phyloP scores from a whole-genome alignment of 768 basidiomycete genomes.

The Melanogaster broomeanus region DNA sequence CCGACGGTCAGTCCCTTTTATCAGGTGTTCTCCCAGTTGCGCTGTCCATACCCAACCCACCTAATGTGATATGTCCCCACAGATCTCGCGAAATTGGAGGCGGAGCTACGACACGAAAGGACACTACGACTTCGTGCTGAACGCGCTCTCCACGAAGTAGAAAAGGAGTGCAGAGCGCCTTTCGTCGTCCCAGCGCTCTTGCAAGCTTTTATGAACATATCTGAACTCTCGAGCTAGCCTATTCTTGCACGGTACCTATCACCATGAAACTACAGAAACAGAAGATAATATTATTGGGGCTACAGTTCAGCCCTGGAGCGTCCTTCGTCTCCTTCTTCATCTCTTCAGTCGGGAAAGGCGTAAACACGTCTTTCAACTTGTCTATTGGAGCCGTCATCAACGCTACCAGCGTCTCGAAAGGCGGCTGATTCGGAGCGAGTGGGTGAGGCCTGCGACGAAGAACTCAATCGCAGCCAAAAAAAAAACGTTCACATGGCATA shows the following conservation, averaged over 20 bases:
- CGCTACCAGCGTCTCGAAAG: constrained; percentile 58
- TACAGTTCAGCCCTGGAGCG: background rate
- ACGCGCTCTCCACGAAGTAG: constrained; percentile 44
- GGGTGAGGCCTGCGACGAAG: constrained; percentile 46
- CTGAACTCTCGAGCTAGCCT: constrained; percentile 40
- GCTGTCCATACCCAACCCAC: background rate
- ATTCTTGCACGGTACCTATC: background rate
- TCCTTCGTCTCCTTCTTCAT: constrained; percentile 39
- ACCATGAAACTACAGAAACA: too few relatives aligned
- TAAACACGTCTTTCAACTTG: constrained; percentile 57
- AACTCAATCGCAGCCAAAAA: background rate
- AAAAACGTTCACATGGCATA: constrained; percentile 21
- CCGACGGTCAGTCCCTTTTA: background rate
- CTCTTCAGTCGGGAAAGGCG: constrained; percentile 55
- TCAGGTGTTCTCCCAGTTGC: background rate
- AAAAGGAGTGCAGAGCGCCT: constrained; percentile 50
- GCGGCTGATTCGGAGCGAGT: constrained; percentile 52
- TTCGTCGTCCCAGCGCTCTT: constrained; percentile 60
- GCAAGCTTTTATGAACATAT: constrained; percentile 52
- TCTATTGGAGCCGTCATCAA: constrained; percentile 59
- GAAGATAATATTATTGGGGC: background rate
- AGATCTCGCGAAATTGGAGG: constrained; percentile 29
- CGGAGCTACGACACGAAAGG: constrained; percentile 40
- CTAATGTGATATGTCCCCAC: background rate
- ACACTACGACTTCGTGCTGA: constrained; percentile 44